Base-by-base conservation (phyloP, 768 basidiomycete species). In the Mycena albidolilacea region DNA sequence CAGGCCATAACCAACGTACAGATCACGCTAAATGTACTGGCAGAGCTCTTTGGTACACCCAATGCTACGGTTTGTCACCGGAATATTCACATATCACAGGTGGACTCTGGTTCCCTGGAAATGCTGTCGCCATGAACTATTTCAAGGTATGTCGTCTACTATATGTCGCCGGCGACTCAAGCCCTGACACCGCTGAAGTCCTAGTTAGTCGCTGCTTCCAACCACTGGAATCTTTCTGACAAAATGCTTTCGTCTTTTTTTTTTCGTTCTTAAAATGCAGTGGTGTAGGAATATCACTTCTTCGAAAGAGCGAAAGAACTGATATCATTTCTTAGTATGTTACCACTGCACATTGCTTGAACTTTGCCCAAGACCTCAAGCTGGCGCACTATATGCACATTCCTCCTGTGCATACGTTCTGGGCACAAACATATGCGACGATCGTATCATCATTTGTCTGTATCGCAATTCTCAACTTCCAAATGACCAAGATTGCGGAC, bases 371-470 rank as follows among this genome's bases (percentile, higher is more conserved):
- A 59, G 80, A 81, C 71, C 75, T 82, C 68, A 82, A 81, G 69
- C 66, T 80, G 23, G 83, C 79, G 19, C 83, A 84, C 64, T 85
- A 85, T 77, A 79, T 80, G 76, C 79, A 81, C 62, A 78, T 80
- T 17, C 74, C 79, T 7, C 79, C 77, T 0, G 73, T 79, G n/a
- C 70, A 67, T 61, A 84, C 83, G 14, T 87, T 87, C 73, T 64
- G 70, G 60, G 78, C 77, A 6, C 85, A 85, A 54, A 75, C 81
- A 54, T 76, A 82, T 55, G 82, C 81, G 44, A 82, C 82, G 0
- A 35, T 84, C 52, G 77, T 86, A n/a, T 80, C 81, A 12, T 80
- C 79, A 15, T 80, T 83, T 46, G 77, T 81, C 30, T 72, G 71
- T 44, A 76, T 75, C 35, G 78, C 73, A 7, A 77, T 84, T 52